Conservation (phyloP, 2,329 filamentous ascomycete genomes). For the Aspergillus oerlinghausenensis region DNA sequence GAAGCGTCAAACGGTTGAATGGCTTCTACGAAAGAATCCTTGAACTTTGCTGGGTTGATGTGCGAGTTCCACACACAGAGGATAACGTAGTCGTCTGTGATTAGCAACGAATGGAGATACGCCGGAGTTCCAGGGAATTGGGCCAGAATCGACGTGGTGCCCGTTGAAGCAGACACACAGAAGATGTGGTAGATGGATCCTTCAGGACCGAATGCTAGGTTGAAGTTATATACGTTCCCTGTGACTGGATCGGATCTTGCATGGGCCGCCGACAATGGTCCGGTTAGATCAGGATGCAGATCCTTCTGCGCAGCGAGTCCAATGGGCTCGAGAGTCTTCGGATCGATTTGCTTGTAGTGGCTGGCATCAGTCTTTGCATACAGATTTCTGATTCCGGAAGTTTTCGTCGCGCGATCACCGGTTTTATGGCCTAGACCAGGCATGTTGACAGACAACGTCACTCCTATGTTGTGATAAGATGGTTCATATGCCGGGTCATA, state of each 20-base stretch:
- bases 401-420: conserved; percentile 24
- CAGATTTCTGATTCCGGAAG: conserved; percentile 44
- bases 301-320: conserved; percentile 55
- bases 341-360: conserved; percentile 59
- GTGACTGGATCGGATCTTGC: conserved; percentile 65
- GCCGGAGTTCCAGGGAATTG: conserved; percentile 56
- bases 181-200: conserved; percentile 65
- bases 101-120: conserved; percentile 79
- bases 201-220: conserved; percentile 58
- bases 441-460: conserved; percentile 62
- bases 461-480: conserved; percentile 60
- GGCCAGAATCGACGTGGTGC: conserved; percentile 66
- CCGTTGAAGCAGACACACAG: conserved; percentile 56
- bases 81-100: conserved; percentile 66
- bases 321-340: conserved; percentile 67
- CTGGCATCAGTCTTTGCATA: conserved; percentile 58
- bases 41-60: conserved; percentile 44
- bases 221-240: conserved; percentile 77
- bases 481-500: conserved; percentile 44
- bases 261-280: conserved; percentile 66
- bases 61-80: conserved; percentile 68
- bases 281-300: conserved; percentile 65
- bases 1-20: conserved; percentile 59
- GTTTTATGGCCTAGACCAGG: conserved; percentile 48
- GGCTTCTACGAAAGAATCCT: conserved; percentile 53